Evolutionary conservation across 257 asterid species (phyloP), one percentile per base, ranked within the genome.

Genomic region (Solanum infundibuliforme): DNA sequence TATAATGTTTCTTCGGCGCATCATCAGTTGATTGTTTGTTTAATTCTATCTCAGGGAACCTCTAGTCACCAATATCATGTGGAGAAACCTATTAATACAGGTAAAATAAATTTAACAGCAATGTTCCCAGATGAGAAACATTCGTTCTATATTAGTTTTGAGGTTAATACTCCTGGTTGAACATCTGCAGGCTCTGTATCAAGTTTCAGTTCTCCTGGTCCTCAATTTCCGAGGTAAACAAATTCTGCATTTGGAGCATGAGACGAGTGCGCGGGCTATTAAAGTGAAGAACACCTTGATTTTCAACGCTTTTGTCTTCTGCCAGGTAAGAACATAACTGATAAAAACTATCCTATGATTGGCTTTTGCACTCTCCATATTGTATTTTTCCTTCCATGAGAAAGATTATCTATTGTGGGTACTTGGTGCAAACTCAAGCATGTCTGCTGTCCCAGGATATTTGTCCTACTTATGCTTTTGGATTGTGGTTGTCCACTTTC

Each of bases 1-100:
- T 46, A 82, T 82, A 18, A 9, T 82, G 43, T 82, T 82, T 82
- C 43, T 48, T 6, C 7, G 79, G 55, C 5, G 14, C 71, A 39
- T 5, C 34, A 39, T 46, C 10, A 25, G 35, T 36, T 82, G 32
- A 83, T 86, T 83, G 25, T 83, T n/a, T 86, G 31, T 83, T n/a
- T 82, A 21, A 52, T 86, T 89, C 65, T 43, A 34, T 92, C 91
- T 72, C 87, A 96, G 99, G 98, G 99, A 96, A 89, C 99, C 99
- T 88, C 94, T 97, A 12, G 94, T 97, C 85, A 95, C 99, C 86
- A 97, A 97, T 90, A 93, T 95, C 88, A 95, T 97, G 99, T 97
- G 99, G 99, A 94, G 99, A 93, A 97, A 97, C 91, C 88, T 95
- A 91, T 35, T 95, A 69, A 88, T 96, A 88, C 99, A 96, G 99